Conservation (phyloP, 805 yeast genomes). For the Jamesozyma piceae region DNA sequence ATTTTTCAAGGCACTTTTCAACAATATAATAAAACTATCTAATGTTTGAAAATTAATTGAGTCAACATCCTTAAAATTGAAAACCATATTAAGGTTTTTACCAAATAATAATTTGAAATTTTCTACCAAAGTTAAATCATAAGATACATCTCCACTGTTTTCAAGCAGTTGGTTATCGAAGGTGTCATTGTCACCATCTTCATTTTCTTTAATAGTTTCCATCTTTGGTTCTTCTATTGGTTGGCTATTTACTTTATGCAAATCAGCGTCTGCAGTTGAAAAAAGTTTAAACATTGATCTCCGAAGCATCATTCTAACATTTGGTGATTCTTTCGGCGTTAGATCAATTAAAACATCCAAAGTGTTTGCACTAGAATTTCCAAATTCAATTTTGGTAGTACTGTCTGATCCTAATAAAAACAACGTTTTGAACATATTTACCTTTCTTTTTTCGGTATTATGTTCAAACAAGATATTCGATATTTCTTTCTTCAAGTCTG, state of each 20-base stretch:
- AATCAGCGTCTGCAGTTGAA: constrained; percentile 15
- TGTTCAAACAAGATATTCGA: constrained; percentile 15
- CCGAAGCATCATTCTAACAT: constrained; percentile 30
- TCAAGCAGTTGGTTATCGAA: constrained; percentile 3
- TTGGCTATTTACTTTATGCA: constrained; percentile 5
- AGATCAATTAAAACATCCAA: constrained; percentile 28
- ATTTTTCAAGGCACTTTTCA: constrained; percentile 22
- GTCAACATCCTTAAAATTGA: constrained; percentile 30
- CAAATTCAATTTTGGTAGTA: constrained; percentile 32
- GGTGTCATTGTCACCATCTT: constrained; percentile 2
- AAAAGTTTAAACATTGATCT: constrained; percentile 29
- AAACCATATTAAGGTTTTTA: constrained; percentile 21
- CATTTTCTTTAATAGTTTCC: constrained; percentile 3
- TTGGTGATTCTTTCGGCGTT: constrained; percentile 33
- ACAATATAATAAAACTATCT: constrained; percentile 22
- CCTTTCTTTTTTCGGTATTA: constrained; percentile 3
- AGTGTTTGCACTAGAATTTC: constrained; percentile 13
- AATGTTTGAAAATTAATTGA: constrained; percentile 22
- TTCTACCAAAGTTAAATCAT: constrained; percentile 28
- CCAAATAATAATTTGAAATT: constrained; percentile 23
- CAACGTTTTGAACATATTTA: constrained; percentile 26
- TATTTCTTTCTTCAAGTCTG: constrained; percentile 30
- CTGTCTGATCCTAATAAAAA: constrained; percentile 38
- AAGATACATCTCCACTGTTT: constrained; percentile 16
- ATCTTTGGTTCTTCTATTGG: constrained; percentile 3